phyloP scores from a whole-genome alignment of 2,329 filamentous ascomycete genomes.

The Colletotrichum noveboracense region DNA sequence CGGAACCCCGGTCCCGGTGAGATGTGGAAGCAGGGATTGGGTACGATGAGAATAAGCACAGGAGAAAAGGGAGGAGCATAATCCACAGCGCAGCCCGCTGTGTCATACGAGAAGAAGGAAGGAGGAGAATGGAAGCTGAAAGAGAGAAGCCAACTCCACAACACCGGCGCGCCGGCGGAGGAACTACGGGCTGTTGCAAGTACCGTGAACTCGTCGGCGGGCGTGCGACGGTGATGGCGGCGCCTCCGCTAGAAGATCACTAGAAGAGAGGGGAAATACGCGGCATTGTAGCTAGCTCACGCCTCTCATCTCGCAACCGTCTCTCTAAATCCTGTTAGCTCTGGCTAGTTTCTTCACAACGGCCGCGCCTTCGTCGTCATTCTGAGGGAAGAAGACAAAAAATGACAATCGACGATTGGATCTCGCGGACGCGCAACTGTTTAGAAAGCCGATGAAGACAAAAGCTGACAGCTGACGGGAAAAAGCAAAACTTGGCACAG shows the following conservation, averaged over 20 bases:
- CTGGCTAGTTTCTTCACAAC: neutral
- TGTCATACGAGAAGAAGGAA: neutral
- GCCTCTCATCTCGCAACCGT: neutral
- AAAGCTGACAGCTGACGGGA: neutral
- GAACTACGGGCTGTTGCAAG: neutral
- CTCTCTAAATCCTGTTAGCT: neutral
- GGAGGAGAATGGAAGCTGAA: neutral
- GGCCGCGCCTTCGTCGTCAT: neutral
- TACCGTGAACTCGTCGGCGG: neutral
- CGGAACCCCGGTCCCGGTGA: slow-evolving; percentile 3
- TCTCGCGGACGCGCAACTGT: neutral
- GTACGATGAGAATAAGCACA: neutral
- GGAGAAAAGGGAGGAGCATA: neutral
- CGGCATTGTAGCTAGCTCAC: neutral
- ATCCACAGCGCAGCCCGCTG: neutral
- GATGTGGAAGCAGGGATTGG: neutral
- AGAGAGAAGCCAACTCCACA: neutral
- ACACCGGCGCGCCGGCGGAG: neutral
- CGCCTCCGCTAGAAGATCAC: neutral
- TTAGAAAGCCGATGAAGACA: neutral
- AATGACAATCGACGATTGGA: neutral
- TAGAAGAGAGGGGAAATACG: neutral
- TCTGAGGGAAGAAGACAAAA: neutral
- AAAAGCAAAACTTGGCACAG: neutral
- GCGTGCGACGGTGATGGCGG: neutral